Percentiles rank a stretch among this genome's conserved stretches.
phyloP scores from a whole-genome alignment of 1,139 yeast species.

The Scheffersomyces illinoinensis region DNA sequence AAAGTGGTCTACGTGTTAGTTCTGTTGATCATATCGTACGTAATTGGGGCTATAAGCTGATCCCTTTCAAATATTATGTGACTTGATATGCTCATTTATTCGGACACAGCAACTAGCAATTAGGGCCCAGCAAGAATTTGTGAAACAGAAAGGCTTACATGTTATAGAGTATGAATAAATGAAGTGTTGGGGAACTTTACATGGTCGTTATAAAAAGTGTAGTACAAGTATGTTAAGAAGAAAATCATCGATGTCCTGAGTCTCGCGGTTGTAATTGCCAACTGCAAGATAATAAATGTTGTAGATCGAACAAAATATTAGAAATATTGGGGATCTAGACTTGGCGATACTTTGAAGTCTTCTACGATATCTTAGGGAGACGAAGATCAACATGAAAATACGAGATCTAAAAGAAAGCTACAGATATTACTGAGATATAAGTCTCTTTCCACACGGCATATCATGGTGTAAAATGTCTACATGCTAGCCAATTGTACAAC shows the following conservation, averaged over 20 bases:
- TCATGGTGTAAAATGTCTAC: neutral
- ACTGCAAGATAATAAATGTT: neutral
- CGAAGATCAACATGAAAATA: neutral
- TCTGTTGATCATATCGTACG: neutral
- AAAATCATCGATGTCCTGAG: neutral
- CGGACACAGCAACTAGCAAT: too few relatives aligned
- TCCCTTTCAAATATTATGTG: neutral
- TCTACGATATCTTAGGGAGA: neutral
- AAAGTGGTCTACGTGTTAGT: constrained; percentile 1
- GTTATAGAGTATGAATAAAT: too few relatives aligned
- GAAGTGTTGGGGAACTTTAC: too few relatives aligned
- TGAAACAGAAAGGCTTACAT: too few relatives aligned
- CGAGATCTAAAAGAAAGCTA: neutral
- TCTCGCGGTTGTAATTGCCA: neutral
- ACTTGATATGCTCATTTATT: neutral
- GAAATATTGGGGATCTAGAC: neutral
- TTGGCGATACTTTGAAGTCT: neutral
- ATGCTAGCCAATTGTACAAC: neutral
- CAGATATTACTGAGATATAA: neutral
- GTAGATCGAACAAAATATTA: neutral
- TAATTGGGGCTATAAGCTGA: neutral
- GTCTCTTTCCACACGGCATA: neutral
- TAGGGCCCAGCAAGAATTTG: too few relatives aligned
- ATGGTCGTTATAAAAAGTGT: too few relatives aligned
- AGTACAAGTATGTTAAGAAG: too few relatives aligned